Evolutionary conservation across 495 filamentous ascomycete species (phyloP), one percentile per base, ranked within the genome.

Genomic region (Penicillium maclennaniae): DNA sequence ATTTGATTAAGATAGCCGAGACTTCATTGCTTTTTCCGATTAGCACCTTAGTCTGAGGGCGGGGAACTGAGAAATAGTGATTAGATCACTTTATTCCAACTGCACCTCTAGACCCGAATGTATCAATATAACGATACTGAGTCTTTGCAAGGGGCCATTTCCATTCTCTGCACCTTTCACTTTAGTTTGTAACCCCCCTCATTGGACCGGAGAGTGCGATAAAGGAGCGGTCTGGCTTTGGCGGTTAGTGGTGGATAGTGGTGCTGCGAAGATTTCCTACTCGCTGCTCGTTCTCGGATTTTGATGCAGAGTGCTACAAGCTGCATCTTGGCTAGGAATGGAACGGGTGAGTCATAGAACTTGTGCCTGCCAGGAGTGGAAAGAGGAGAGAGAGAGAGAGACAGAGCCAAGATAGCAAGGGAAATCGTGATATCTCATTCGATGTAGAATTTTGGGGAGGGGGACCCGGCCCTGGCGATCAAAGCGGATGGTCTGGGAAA

Each of bases 11-110:
- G 17, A 28, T 20, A 47, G 23, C 16, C 19, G 12, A 12, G 9
- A 20, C 15, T 21, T 44, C 27, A 37, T 60, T 60, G 53, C 57
- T 53, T 60, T 60, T 60, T 60, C 56, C 34, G 49, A 49, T 19
- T 43, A 38, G 40, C 52, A 19, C 21, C 28, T 51, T 27, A 49
- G 39, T 45, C 50, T 45, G 53, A 36, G 7, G 34, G 41, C 34
- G 40, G 48, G 54, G 36, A 48, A 48, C 34, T 50, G n/a, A 37
- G 34, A 25, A 50, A 54, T 54, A 43, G 47, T 26, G 50, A 55
- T 23, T 17, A 36, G 3, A 49, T 25, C 14, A 60, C 52, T 55
- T 55, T 60, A 60, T 41, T 60, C 53, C 49, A 45, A 60, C 57
- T 5, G 9, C 52, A 49, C 41, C 44, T 53, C 5, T 34, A 23